A percentile compares a stretch with the other conserved stretches of the same genome.
phyloP scores from a whole-genome alignment of 371 early-diverging fungal species.

The Mortierella sp. region DNA sequence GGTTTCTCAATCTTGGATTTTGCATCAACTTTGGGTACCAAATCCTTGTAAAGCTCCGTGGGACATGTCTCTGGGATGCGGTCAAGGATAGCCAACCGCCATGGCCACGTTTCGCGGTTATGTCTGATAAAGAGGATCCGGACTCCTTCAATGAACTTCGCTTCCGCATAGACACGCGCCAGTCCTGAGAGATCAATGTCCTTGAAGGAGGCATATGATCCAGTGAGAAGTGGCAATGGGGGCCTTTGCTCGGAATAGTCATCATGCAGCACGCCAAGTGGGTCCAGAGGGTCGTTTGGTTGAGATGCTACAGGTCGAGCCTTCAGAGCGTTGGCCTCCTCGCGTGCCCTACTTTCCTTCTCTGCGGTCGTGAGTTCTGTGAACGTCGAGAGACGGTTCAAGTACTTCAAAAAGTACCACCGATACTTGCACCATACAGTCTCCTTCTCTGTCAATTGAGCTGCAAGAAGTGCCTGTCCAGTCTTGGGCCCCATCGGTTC shows the following conservation, averaged over 20 bases:
- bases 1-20: slow-evolving; percentile 16
- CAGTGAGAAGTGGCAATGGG: slow-evolving; percentile 29
- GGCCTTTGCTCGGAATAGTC: slow-evolving; percentile 17
- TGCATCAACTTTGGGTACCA: slow-evolving; percentile 56
- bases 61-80: slow-evolving; percentile 74
- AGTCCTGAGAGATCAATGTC: slow-evolving; percentile 70
- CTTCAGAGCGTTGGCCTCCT: slow-evolving; percentile 22
- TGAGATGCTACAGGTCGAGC: neutral
- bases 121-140: slow-evolving; percentile 74
- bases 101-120: slow-evolving; percentile 63
- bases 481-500: slow-evolving; percentile 17
- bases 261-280: slow-evolving; percentile 33
- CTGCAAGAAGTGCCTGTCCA: slow-evolving; percentile 14
- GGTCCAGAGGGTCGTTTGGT: slow-evolving; percentile 25
- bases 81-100: slow-evolving; percentile 70
- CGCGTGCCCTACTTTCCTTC: slow-evolving; percentile 15
- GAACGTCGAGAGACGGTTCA: slow-evolving; percentile 75
- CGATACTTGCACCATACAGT: slow-evolving; percentile 61
- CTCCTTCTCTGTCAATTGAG: slow-evolving; percentile 42
- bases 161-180: slow-evolving; percentile 70
- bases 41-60: slow-evolving; percentile 59
- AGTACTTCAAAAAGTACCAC: slow-evolving; percentile 66
- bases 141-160: slow-evolving; percentile 65
- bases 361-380: slow-evolving; percentile 58
- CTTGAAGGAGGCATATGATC: slow-evolving; percentile 68